Evolutionary conservation across 306 rosid genomes (phyloP), one percentile per base, ranked within the genome.

Genomic region (Corylus americana): DNA sequence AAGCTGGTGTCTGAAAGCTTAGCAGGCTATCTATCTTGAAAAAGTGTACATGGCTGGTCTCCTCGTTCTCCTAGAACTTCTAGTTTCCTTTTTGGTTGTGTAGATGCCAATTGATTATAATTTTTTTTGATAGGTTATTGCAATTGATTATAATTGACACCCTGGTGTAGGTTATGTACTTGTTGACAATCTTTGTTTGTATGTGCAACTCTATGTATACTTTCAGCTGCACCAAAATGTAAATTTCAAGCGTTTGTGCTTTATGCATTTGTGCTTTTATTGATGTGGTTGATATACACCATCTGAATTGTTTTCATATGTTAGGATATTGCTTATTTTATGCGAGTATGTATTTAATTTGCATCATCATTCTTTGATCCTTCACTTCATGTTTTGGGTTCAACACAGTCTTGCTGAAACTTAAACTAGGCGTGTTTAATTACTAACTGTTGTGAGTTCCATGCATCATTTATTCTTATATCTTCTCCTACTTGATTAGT

Each of bases 231-330:
- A 69, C 22, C 35, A 7, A 25, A 59, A 10, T 59, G 73, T 69
- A 50, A 16, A 47, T 51, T 27, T 51, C 44, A 25, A 10, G 14
- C 47, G 16, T 51, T 53, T 72, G 63, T 70, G 54, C 39, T 70
- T 44, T 18, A 18, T 66, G 27, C 18, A 0, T 17, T 70, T 45
- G 18, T 55, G 39, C 59, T 77, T 37, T 29, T 39, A 8, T 67
- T 39, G 48, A 42, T 55, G 55, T 25, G 17, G 12, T 55, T 55
- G 27, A 9, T 74, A 61, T 37, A 37, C 63, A 49, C 49, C 47
- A 12, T 37, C 42, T 48, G 39, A 67, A 22, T 84, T 69, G 27
- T 17, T 77, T 69, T 74, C 58, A 53, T 44, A 35, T 55, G 75
- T 75, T 63, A 25, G 74, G 25, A 49, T 64, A 44, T 54, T 53